These are phyloP conservation scores for Jamesozyma rosinii DNA, from an alignment of 805 yeast species.

Conservation along the genomic window DNA sequence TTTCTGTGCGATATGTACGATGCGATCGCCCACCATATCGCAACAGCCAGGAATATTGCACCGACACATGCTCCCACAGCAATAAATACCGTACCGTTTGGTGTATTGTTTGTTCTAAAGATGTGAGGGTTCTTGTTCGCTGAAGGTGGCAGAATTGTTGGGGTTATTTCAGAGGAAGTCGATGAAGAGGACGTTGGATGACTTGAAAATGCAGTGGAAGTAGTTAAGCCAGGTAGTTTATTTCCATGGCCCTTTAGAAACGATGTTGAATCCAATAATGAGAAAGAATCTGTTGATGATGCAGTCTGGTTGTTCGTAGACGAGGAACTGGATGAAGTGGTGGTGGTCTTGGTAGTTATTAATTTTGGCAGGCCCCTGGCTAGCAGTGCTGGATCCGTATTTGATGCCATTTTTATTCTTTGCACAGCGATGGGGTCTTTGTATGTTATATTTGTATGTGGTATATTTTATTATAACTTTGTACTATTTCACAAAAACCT, in stretches of 20 bases:
- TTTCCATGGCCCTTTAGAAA: too few species aligned
- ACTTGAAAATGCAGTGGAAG: background rate
- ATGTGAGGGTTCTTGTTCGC: conserved; percentile 57
- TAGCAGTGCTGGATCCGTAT: background rate
- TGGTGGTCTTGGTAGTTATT: background rate
- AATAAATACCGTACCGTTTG: conserved; percentile 76
- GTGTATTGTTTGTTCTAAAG: conserved; percentile 36
- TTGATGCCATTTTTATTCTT: background rate
- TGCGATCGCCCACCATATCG: conserved; percentile 43
- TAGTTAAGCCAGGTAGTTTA: background rate
- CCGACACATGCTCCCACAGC: conserved; percentile 67
- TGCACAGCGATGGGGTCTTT: too few species aligned
- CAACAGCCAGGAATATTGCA: conserved; percentile 43
- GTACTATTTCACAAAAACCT: background rate
- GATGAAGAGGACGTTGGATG: background rate
- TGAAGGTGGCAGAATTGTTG: conserved; percentile 43
- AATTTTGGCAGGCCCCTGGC: conserved; percentile 6
- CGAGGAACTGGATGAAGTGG: background rate
- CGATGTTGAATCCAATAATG: too few species aligned
- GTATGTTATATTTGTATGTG: background rate
- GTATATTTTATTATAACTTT: background rate
- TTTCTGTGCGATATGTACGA: conserved; percentile 42
- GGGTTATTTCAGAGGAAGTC: conserved; percentile 11
- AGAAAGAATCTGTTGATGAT: background rate
- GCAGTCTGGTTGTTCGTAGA: background rate